Percentiles rank a stretch among this genome's conserved stretches.
Evolutionary conservation across 2,329 filamentous ascomycete species (phyloP).

Genomic region (Rhynchosporium agropyri): DNA sequence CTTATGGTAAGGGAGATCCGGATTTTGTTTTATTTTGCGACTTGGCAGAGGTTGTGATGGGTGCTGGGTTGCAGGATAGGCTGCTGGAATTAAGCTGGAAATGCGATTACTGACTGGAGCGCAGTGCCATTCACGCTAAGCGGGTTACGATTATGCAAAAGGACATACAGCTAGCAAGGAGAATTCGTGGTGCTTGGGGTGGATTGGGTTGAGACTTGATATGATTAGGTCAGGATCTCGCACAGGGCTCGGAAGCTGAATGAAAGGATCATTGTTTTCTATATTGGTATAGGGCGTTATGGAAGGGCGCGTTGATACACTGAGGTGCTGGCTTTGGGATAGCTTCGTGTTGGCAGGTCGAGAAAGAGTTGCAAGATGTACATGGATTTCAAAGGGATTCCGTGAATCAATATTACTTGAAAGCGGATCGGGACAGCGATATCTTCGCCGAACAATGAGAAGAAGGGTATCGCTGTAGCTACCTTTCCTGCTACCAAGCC

Average conservation of each 20-base stretch:
- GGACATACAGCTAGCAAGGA: constrained; percentile 88
- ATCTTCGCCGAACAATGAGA: neutral
- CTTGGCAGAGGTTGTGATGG: neutral
- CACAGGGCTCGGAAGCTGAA: neutral
- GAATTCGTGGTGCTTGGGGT: constrained; percentile 78
- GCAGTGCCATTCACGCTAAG: constrained; percentile 84
- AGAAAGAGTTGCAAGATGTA: constrained; percentile 2
- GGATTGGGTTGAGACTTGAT: constrained; percentile 55
- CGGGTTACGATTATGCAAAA: constrained; percentile 97
- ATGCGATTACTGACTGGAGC: neutral
- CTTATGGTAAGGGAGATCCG: constrained; percentile 57
- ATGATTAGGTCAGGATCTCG: neutral
- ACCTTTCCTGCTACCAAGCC: too few species aligned
- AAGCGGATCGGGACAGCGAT: neutral
- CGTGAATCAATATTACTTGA: neutral
- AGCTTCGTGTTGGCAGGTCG: neutral
- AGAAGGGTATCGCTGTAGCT: too few species aligned
- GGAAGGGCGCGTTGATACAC: neutral
- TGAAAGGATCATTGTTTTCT: neutral
- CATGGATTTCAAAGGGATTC: neutral
- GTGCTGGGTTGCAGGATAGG: neutral
- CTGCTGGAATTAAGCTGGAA: neutral
- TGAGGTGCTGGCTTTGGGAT: neutral
- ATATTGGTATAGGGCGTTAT: neutral
- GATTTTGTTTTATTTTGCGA: neutral